Evolutionary conservation across 2,329 filamentous ascomycete genomes (phyloP).

Genomic region (Paecilomyces variotii): DNA sequence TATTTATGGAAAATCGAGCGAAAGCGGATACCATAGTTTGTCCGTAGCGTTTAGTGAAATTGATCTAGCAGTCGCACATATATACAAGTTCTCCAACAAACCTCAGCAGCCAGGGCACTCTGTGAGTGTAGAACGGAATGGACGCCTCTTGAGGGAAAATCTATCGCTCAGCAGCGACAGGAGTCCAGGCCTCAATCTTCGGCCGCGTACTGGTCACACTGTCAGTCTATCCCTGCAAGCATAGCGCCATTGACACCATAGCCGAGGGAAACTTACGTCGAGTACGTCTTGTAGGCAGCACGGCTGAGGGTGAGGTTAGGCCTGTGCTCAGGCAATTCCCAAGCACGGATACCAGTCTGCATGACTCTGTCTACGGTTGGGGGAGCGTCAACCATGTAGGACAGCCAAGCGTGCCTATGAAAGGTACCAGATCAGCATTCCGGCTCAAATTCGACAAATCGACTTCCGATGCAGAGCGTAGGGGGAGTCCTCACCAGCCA

Average conservation of each 20-base stretch:
- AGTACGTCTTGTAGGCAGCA: slow-evolving; percentile 86
- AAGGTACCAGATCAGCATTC: neutral
- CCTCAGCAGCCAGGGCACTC: neutral
- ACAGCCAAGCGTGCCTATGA: slow-evolving; percentile 82
- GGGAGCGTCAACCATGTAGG: slow-evolving; percentile 82
- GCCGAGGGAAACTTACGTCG: slow-evolving; percentile 60
- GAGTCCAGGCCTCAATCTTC: slow-evolving; percentile 28
- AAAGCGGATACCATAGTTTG: slow-evolving; percentile 2
- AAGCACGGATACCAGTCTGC: slow-evolving; percentile 57
- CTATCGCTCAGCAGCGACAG: slow-evolving; percentile 29
- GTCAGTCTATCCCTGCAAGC: slow-evolving; percentile 3
- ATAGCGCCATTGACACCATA: neutral
- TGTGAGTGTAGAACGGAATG: neutral
- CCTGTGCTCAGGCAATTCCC: slow-evolving; percentile 67
- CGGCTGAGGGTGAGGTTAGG: slow-evolving; percentile 68
- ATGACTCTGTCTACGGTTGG: slow-evolving; percentile 69
- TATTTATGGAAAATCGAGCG: neutral
- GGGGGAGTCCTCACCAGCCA: slow-evolving; percentile 57
- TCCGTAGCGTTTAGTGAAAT: slow-evolving; percentile 5
- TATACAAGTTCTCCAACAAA: slow-evolving; percentile 22
- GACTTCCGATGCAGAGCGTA: neutral
- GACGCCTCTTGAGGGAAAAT: slow-evolving; percentile 4
- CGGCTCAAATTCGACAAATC: neutral
- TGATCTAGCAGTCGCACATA: slow-evolving; percentile 22
- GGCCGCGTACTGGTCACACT: slow-evolving; percentile 18